phyloP scores from a whole-genome alignment of 1,284 basidiomycete genomes.

The Somion occarium region DNA sequence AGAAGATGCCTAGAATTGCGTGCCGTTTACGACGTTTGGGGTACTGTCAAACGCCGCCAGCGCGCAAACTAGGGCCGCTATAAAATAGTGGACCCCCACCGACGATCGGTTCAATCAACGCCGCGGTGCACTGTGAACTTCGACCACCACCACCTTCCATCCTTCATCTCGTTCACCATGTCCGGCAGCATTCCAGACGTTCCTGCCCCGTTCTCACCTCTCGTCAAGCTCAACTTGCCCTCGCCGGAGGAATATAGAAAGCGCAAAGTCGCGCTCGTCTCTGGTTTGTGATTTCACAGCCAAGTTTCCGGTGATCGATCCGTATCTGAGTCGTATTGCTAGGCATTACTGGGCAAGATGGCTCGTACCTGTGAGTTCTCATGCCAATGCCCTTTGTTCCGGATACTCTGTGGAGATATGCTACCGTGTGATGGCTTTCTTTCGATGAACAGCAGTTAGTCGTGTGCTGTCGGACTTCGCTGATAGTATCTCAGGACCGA shows the following conservation, averaged over 20 bases:
- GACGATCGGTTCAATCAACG: background rate
- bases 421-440: slow-evolving; percentile 9
- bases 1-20: background rate
- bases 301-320: slow-evolving; percentile 3
- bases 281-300: slow-evolving; percentile 47
- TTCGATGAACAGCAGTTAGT: background rate
- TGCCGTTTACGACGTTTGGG: background rate
- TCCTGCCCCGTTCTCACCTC: slow-evolving; percentile 28
- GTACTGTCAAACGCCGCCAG: background rate
- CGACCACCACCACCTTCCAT: slow-evolving; percentile 3
- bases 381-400: background rate
- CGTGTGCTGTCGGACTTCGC: background rate
- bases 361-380: slow-evolving; percentile 73
- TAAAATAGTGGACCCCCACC: background rate
- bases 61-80: background rate
- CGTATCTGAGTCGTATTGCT: slow-evolving; percentile 9
- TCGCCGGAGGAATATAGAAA: slow-evolving; percentile 76
- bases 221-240: slow-evolving; percentile 55
- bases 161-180: slow-evolving; percentile 14
- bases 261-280: slow-evolving; percentile 87
- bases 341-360: slow-evolving; percentile 93
- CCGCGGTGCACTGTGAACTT: background rate
- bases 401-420: background rate
- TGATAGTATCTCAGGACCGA: slow-evolving; percentile 55
- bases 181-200: slow-evolving; percentile 22